Evolutionary conservation across 441 rosid species (phyloP).

Genomic region (Geranium incanum): DNA sequence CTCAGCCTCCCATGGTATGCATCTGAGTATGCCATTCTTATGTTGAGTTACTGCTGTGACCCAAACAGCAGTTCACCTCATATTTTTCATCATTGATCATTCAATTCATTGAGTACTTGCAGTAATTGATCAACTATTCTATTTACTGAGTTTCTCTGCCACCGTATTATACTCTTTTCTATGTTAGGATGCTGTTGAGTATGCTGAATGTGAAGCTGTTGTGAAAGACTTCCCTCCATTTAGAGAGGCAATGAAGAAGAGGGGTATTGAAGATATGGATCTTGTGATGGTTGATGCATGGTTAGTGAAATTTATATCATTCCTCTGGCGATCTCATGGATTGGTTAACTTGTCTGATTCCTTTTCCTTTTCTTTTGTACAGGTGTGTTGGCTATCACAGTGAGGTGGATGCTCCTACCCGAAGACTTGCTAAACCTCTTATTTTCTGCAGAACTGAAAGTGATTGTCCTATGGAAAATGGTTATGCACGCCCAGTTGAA

Average conservation of each 20-base stretch:
- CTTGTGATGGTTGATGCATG: slow-evolving; percentile 84
- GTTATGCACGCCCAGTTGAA: slow-evolving; percentile 87
- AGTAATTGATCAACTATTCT: background rate
- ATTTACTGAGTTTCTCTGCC: background rate
- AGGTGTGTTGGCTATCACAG: slow-evolving; percentile 79
- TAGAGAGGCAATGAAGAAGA: slow-evolving; percentile 74
- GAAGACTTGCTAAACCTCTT: slow-evolving; percentile 78
- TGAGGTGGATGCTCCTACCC: slow-evolving; percentile 68
- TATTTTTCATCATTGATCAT: background rate
- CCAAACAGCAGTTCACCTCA: background rate
- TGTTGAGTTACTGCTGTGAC: background rate
- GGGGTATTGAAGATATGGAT: slow-evolving; percentile 86
- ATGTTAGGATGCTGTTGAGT: slow-evolving; percentile 69
- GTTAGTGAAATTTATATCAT: slow-evolving; percentile 29
- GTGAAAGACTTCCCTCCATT: slow-evolving; percentile 78
- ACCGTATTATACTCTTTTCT: slow-evolving; percentile 12
- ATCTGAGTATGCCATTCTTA: background rate
- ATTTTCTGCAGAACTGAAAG: slow-evolving; percentile 82
- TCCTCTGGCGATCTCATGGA: background rate
- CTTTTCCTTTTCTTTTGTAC: slow-evolving; percentile 20
- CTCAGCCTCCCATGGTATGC: slow-evolving; percentile 82
- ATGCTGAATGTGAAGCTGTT: slow-evolving; percentile 81
- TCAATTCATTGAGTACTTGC: background rate
- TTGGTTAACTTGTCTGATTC: slow-evolving; percentile 13
- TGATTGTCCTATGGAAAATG: slow-evolving; percentile 90